Conservation (phyloP, 1,139 yeast genomes). For the Diutina catenulata region DNA sequence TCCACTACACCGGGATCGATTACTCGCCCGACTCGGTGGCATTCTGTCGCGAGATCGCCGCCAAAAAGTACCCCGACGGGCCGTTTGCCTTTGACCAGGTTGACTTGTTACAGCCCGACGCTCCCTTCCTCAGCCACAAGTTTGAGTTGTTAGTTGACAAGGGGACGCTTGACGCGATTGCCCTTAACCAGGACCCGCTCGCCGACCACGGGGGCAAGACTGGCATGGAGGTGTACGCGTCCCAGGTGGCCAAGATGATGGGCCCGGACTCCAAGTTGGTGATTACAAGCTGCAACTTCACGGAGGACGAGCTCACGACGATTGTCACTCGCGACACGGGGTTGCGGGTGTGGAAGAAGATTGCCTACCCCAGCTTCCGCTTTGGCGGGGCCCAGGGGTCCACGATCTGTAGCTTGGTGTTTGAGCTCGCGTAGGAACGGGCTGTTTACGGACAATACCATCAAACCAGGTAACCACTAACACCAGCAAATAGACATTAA, state of each 20-base stretch:
- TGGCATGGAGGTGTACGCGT: constrained; percentile 55
- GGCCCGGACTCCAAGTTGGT: constrained; percentile 47
- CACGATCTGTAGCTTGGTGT: constrained; percentile 80
- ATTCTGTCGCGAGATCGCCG: constrained; percentile 54
- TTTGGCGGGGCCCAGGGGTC: constrained; percentile 87
- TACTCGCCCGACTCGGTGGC: constrained; percentile 70
- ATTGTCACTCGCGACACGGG: constrained; percentile 34
- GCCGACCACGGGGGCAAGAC: constrained; percentile 26
- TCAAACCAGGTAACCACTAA: too few relatives aligned
- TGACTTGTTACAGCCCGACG: constrained; percentile 22
- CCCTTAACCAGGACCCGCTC: constrained; percentile 53
- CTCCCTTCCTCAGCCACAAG: constrained; percentile 13
- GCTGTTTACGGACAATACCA: too few relatives aligned
- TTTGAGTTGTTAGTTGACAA: constrained; percentile 80
- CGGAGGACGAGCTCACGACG: constrained; percentile 56
- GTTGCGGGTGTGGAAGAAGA: constrained; percentile 46
- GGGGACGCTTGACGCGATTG: constrained; percentile 95
- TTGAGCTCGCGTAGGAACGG: too few relatives aligned
- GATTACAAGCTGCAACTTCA: constrained; percentile 93
- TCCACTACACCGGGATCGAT: constrained; percentile 55
- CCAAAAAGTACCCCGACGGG: constrained; percentile 16
- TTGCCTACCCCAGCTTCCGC: constrained; percentile 68
- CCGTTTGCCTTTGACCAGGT: constrained; percentile 32
- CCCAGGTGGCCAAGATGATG: constrained; percentile 46
- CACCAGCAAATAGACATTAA: too few relatives aligned